A percentile compares a stretch with the other conserved stretches of the same genome.
These are phyloP conservation scores for Drechslerella dactyloides DNA, from an alignment of 2,329 filamentous ascomycete species.

Conservation along the genomic window DNA sequence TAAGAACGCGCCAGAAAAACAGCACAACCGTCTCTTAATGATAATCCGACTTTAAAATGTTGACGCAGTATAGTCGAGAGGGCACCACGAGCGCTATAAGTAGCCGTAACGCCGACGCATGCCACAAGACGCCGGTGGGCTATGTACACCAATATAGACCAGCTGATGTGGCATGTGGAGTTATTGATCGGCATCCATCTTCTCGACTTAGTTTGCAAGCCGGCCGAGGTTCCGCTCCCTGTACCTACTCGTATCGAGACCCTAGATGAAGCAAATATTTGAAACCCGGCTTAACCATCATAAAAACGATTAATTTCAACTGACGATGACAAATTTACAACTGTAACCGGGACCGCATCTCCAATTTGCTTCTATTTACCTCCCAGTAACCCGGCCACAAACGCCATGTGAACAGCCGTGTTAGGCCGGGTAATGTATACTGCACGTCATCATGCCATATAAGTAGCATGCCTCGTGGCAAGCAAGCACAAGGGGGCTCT, in stretches of 20 bases:
- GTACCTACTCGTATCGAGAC: constrained; percentile 22
- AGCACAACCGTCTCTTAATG: too few relatives aligned
- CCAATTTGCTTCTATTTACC: not conserved
- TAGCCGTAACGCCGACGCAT: not conserved
- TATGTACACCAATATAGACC: not conserved
- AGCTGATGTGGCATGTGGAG: not conserved
- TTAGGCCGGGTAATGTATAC: not conserved
- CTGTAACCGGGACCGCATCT: not conserved
- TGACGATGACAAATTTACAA: not conserved
- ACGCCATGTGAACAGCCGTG: not conserved
- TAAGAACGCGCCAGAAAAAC: not conserved
- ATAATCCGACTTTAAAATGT: too few relatives aligned
- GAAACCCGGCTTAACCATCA: constrained; percentile 5
- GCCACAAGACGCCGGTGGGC: not conserved
- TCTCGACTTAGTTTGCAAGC: constrained; percentile 7
- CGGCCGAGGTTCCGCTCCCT: not conserved
- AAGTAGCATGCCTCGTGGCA: not conserved
- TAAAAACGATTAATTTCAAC: not conserved
- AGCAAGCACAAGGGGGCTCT: not conserved
- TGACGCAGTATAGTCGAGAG: not conserved
- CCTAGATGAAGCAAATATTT: constrained; percentile 6
- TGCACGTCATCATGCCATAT: not conserved
- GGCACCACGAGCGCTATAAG: not conserved
- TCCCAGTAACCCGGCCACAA: not conserved
- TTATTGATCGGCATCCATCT: not conserved